phyloP scores from a whole-genome alignment of 305 asterid genomes.

The Euphrasia arctica region DNA sequence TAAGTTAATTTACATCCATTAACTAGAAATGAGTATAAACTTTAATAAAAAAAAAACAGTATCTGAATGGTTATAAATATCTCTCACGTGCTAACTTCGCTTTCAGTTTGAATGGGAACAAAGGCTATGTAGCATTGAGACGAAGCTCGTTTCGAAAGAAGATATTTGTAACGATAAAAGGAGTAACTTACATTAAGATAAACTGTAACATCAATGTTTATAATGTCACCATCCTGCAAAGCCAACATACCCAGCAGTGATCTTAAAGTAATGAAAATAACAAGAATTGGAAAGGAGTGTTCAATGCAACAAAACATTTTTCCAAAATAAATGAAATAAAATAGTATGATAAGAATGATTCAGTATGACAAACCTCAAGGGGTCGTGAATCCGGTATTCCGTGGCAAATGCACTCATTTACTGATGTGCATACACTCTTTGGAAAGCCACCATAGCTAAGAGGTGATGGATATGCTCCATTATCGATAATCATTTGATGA shows the following conservation, averaged over 20 bases:
- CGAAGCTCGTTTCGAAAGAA: slow-evolving; percentile 18
- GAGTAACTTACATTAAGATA: slow-evolving; percentile 80
- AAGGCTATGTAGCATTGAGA: slow-evolving; percentile 13
- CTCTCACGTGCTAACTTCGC: slow-evolving; percentile 1
- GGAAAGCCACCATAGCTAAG: slow-evolving; percentile 99
- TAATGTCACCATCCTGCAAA: slow-evolving; percentile 94
- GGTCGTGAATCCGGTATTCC: slow-evolving; percentile 98
- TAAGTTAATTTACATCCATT: slow-evolving; percentile 19
- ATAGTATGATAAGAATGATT: slow-evolving; percentile 20
- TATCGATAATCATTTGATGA: slow-evolving; percentile 89
- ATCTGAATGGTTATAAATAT: slow-evolving; percentile 9
- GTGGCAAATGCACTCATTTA: slow-evolving; percentile 98
- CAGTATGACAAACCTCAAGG: slow-evolving; percentile 63
- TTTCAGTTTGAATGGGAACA: slow-evolving; percentile 13
- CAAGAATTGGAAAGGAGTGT: slow-evolving; percentile 1
- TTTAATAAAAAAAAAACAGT: slow-evolving; percentile 1
- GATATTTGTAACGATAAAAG: not conserved
- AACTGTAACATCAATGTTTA: slow-evolving; percentile 95
- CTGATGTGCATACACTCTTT: slow-evolving; percentile 97
- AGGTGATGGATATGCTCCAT: slow-evolving; percentile 98
- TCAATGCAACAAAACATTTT: not conserved
- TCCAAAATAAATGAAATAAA: not conserved
- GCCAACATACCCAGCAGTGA: slow-evolving; percentile 22
- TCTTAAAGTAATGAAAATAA: slow-evolving; percentile 19
- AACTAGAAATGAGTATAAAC: slow-evolving; percentile 16